Evolutionary conservation across 306 rosid genomes (phyloP).

Genomic region (cucumber (Cucumis sativus)): DNA sequence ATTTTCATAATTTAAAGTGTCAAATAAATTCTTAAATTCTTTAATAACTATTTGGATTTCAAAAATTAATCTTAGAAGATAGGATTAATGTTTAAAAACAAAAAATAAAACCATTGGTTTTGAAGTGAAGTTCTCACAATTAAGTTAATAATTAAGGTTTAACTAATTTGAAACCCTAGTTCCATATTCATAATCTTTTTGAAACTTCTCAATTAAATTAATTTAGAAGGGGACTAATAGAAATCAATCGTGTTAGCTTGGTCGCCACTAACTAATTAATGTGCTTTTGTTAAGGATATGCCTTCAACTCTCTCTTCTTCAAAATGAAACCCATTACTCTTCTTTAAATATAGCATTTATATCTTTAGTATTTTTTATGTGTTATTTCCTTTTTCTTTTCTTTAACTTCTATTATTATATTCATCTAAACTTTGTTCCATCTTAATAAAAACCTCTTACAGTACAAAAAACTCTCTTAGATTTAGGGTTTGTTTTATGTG

Average conservation of each 20-base stretch:
- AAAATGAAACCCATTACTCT: conserved; percentile 6
- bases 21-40: no score
- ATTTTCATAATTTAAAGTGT: no score
- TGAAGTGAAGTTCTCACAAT: no score
- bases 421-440: neutral
- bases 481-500: neutral
- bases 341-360: neutral
- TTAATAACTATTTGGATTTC: no score
- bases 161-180: no score
- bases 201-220: neutral
- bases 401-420: neutral
- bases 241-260: neutral
- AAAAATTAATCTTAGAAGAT: no score
- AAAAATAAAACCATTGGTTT: no score
- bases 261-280: neutral
- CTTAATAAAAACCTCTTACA: neutral
- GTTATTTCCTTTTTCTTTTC: neutral
- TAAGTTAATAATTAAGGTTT: no score
- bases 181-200: neutral
- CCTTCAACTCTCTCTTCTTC: neutral
- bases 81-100: no score
- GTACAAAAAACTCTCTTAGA: neutral
- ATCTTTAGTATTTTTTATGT: neutral
- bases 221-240: neutral
- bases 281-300: neutral